Evolutionary conservation across 257 asterid genomes (phyloP).

Genomic region (Nicotiana obtusifolia): DNA sequence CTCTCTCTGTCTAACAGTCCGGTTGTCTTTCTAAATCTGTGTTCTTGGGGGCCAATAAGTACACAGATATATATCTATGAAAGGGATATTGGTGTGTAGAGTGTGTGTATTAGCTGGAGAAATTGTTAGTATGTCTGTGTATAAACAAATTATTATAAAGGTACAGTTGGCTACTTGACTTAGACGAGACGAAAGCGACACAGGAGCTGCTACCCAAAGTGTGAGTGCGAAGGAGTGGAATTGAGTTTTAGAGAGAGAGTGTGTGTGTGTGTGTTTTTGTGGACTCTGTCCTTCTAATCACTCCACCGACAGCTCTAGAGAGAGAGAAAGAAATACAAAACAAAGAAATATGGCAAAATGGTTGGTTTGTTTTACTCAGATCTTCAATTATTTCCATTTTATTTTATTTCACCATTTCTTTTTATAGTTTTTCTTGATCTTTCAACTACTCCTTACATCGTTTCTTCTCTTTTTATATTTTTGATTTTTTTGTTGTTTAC

Average conservation of each 20-base stretch:
- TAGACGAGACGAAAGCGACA: conserved; percentile 54
- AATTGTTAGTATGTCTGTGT: not conserved
- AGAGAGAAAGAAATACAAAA: not conserved
- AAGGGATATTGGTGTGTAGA: conserved; percentile 12
- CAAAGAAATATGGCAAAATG: not conserved
- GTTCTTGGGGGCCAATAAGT: conserved; percentile 6
- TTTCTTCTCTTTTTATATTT: not conserved
- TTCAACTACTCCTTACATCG: not conserved
- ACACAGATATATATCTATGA: not conserved
- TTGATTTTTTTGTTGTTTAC: not conserved
- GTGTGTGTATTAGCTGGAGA: conserved; percentile 26
- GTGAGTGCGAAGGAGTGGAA: conserved; percentile 21
- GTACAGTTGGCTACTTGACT: conserved; percentile 12
- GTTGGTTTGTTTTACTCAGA: not conserved
- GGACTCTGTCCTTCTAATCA: not conserved
- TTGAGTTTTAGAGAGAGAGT: conserved; percentile 14
- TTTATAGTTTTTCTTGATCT: not conserved
- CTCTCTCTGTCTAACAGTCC: conserved; percentile 9
- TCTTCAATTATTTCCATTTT: conserved; percentile 5
- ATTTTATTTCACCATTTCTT: not conserved
- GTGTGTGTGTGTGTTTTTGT: not conserved
- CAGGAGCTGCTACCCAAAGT: conserved; percentile 28
- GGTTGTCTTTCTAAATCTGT: conserved; percentile 9
- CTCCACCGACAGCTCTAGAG: conserved; percentile 18
- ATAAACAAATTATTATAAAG: not conserved